Conservation (phyloP, 805 yeast genomes). For the Starmera quercuum region DNA sequence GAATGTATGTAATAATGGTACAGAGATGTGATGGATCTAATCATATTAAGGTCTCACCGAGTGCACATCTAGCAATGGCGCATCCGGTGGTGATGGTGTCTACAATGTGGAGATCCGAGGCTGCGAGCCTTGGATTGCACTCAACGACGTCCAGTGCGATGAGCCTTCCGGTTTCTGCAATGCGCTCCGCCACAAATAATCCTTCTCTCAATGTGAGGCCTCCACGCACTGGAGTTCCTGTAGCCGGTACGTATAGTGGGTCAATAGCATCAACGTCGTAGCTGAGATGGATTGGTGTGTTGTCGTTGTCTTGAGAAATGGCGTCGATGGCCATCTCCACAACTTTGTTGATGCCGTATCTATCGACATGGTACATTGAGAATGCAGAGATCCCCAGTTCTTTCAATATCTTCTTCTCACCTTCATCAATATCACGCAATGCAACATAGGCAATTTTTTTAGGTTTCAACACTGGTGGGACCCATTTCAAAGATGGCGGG, state of each 20-base stretch:
- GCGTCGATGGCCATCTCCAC: constrained; percentile 83
- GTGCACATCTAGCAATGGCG: constrained; percentile 86
- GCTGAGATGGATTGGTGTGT: constrained; percentile 75
- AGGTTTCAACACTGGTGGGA: constrained; percentile 57
- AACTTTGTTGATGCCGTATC: constrained; percentile 85
- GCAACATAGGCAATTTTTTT: constrained; percentile 86
- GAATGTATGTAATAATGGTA: too few relatives aligned
- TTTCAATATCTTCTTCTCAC: constrained; percentile 68
- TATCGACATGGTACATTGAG: constrained; percentile 94
- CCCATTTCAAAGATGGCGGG: constrained; percentile 79
- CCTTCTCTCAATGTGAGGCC: constrained; percentile 95
- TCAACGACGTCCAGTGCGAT: constrained; percentile 90
- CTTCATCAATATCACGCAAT: constrained; percentile 84
- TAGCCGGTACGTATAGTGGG: constrained; percentile 90
- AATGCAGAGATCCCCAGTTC: constrained; percentile 74
- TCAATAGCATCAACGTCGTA: constrained; percentile 97
- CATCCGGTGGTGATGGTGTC: constrained; percentile 89
- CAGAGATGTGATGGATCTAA: too few relatives aligned
- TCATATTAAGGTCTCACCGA: constrained; percentile 73
- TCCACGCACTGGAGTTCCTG: constrained; percentile 97
- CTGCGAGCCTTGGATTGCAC: constrained; percentile 83
- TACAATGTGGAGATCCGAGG: constrained; percentile 61
- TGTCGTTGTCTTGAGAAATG: constrained; percentile 61
- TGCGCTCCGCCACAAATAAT: constrained; percentile 81
- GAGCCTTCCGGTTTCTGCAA: constrained; percentile 84